These are phyloP conservation scores for Thinopyrum obtusiflorum DNA, from an alignment of 202 grass and related monocot genomes.

Conservation along the genomic window DNA sequence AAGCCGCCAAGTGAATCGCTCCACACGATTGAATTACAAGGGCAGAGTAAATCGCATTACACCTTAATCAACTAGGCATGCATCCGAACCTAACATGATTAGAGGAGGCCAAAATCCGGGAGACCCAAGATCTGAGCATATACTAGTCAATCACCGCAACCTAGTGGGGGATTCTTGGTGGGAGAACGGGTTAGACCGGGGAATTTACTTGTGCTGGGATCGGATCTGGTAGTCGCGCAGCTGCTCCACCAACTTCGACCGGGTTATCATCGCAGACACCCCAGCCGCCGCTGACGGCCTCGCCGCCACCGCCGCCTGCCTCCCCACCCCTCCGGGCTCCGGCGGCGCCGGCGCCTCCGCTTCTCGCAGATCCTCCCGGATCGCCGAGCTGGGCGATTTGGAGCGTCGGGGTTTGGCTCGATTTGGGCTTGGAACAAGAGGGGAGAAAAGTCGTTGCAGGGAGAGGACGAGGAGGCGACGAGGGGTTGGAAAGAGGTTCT, in stretches of 20 bases:
- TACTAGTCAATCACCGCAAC: neutral
- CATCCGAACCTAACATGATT: neutral
- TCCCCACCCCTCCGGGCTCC: neutral
- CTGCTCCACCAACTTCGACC: slow-evolving; percentile 98
- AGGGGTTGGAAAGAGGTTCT: slow-evolving; percentile 11
- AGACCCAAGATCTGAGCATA: slow-evolving; percentile 31
- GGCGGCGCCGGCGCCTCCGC: neutral
- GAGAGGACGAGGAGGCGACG: slow-evolving; percentile 20
- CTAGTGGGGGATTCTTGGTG: neutral
- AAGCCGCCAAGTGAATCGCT: neutral
- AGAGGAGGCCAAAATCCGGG: neutral
- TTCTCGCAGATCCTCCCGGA: slow-evolving; percentile 15
- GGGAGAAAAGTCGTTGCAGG: slow-evolving; percentile 36
- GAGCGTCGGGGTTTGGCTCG: neutral
- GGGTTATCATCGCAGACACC: slow-evolving; percentile 80
- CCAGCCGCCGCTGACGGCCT: slow-evolving; percentile 17
- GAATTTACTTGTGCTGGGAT: slow-evolving; percentile 92
- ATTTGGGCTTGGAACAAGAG: neutral
- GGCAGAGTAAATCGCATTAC: neutral
- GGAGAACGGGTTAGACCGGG: neutral
- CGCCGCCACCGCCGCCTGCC: slow-evolving; percentile 19
- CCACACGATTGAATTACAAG: neutral
- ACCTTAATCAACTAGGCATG: neutral
- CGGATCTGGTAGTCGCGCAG: slow-evolving; percentile 97
- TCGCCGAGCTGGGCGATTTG: slow-evolving; percentile 19